These are phyloP conservation scores for Typha latifolia DNA, from an alignment of 176 grass and related monocot genomes.

Conservation along the genomic window DNA sequence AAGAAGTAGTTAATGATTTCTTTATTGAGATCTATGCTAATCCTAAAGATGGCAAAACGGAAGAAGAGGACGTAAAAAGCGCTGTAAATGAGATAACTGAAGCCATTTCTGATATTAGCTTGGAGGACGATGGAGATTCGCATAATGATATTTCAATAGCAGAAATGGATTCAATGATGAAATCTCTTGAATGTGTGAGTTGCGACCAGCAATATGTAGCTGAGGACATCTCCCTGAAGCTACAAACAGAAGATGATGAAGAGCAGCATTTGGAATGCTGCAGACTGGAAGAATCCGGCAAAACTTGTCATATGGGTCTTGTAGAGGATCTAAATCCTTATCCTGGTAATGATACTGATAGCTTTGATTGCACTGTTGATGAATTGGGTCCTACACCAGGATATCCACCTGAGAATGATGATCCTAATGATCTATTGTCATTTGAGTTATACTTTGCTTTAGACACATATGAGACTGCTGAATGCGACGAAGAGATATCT, in stretches of 20 bases:
- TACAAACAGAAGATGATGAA: slow-evolving; percentile 10
- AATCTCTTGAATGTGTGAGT: slow-evolving; percentile 40
- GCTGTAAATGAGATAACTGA: neutral
- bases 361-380: too few relatives aligned
- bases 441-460: neutral
- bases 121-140: slow-evolving; percentile 21
- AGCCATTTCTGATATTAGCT: neutral
- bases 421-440: neutral
- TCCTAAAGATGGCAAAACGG: slow-evolving; percentile 1
- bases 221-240: slow-evolving; percentile 2
- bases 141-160: slow-evolving; percentile 52
- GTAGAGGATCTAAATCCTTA: neutral
- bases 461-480: slow-evolving; percentile 2
- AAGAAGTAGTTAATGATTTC: slow-evolving; percentile 42
- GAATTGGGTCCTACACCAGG: neutral
- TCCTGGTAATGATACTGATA: too few relatives aligned
- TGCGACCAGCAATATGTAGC: slow-evolving; percentile 18
- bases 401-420: neutral
- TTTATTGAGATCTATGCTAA: slow-evolving; percentile 48
- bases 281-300: slow-evolving; percentile 6
- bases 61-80: neutral
- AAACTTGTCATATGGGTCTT: slow-evolving; percentile 11
- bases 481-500: slow-evolving; percentile 5
- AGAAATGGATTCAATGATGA: slow-evolving; percentile 52
- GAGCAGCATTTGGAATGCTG: neutral